Evolutionary conservation across 2,329 filamentous ascomycete species (phyloP), one percentile per base, ranked within the genome.

Genomic region (Fusarium sp.): DNA sequence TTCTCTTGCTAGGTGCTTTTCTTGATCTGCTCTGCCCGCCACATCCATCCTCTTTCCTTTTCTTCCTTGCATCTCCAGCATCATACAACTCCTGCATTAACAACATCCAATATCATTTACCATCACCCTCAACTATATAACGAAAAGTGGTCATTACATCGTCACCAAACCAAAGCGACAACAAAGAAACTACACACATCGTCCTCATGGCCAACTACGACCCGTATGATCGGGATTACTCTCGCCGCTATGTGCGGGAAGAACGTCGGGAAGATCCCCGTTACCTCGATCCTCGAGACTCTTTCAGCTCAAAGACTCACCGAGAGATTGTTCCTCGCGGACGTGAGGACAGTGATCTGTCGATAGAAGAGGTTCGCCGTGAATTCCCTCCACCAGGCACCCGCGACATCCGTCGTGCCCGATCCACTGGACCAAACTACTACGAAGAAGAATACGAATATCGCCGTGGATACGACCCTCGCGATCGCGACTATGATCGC

Each of bases 321-420:
- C 84, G 82, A 62, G 87, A 89, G 41, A 81, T 90, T 9, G 80
- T 90, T 13, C 86, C 86, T 36, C 83, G 86, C 28, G 77, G 82
- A 50, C 89, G 91, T 69, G 90, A 94, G 77, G 91, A 93, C 74
- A 94, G 91, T 78, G 89, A 90, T 45, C 82, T 91, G 28, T 90
- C 90, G 4, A 80, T 97, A 76, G 94, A 97, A 80, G 92, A 97
- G 80, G 89, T 97, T 63, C 88, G 89, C 69, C 89, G 93, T 71
- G 92, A 97, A 72, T 97, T 97, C 74, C 92, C 92, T 33, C 92
- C 93, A 8, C 91, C 90, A n/a, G 69, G 70, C 11, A 76, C 83
- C 64, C 78, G 79, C 57, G 86, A 87, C 64, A 75, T 85, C 37
- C 86, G 88, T 70, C 87, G 90, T 60, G 83, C 90, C 71, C 86